Evolutionary conservation across 768 basidiomycete species (phyloP), one percentile per base, ranked within the genome.

Genomic region (Serendipita vermifera): DNA sequence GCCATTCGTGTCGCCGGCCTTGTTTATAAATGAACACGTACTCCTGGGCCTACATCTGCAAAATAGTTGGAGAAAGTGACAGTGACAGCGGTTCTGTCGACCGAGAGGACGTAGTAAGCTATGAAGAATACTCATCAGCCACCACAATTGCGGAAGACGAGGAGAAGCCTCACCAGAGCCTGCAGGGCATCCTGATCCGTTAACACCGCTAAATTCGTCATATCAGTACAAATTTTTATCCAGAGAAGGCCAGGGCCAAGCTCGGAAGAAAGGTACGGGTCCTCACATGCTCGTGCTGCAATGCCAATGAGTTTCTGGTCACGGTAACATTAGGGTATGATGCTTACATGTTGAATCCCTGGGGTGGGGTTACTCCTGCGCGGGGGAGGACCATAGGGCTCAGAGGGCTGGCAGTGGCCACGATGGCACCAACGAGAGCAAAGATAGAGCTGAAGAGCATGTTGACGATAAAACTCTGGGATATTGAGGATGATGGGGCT

Each of bases 251-350:
- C n/a, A n/a, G n/a, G n/a, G n/a, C n/a, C n/a, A n/a, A n/a, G n/a
- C n/a, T n/a, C n/a, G n/a, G n/a, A n/a, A n/a, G n/a, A n/a, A n/a
- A n/a, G n/a, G n/a, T n/a, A n/a, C n/a, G n/a, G n/a, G n/a, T n/a
- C 39, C 39, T 20, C 31, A 51, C 46, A 51, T 51, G 46, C 46
- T 51, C 11, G 46, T 51, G 46, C 46, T 51, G 29, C 7, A n/a
- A n/a, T n/a, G n/a, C n/a, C n/a, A n/a, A n/a, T n/a, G n/a, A n/a
- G n/a, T n/a, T n/a, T n/a, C n/a, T n/a, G n/a, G n/a, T n/a, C n/a
- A n/a, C n/a, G n/a, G n/a, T n/a, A n/a, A n/a, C n/a, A n/a, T n/a
- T n/a, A n/a, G n/a, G n/a, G n/a, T 17, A 1, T 26, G 15, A 9
- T 43, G 26, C 46, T 5, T n/a, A 51, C 46, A 51, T 51, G 22